Evolutionary conservation across 163 green algal genomes (phyloP).

Genomic region (Trebouxiophyceae sp.): DNA sequence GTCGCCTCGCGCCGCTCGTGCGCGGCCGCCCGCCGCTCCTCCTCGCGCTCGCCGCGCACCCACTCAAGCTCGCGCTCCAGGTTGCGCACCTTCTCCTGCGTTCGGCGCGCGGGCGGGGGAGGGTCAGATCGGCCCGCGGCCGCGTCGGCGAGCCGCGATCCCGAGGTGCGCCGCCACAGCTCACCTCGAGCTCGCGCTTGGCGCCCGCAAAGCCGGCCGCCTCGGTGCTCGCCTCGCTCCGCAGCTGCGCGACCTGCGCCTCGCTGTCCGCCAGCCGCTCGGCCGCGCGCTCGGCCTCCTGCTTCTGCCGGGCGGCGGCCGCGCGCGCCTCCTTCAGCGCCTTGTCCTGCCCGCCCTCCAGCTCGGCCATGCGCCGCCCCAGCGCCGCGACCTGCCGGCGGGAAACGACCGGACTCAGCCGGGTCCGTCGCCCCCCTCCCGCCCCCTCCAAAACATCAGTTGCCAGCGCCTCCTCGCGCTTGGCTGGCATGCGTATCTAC

Average conservation of each 20-base stretch:
- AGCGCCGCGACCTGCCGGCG: not conserved
- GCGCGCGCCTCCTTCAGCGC: conserved; percentile 1
- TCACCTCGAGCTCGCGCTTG: conserved; percentile 25
- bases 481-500: no score
- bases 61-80: conserved; percentile 25
- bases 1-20: conserved; percentile 13
- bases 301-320: conserved; percentile 2
- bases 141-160: no score
- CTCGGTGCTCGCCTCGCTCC: conserved; percentile 18
- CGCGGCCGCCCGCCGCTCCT: conserved; percentile 5
- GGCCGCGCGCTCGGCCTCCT: not conserved
- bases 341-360: conserved; percentile 2
- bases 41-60: conserved; percentile 15
- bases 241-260: conserved; percentile 2
- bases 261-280: not conserved
- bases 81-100: conserved; percentile 3
- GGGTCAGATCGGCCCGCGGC: not conserved
- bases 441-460: no score
- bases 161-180: not conserved
- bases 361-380: conserved; percentile 3
- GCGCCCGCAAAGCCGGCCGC: conserved; percentile 17
- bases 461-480: no score
- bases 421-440: no score
- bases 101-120: not conserved
- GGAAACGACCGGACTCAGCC: no score